Evolutionary conservation across 169 alveolate species (phyloP).

Genomic region (Eimeria tenella): DNA sequence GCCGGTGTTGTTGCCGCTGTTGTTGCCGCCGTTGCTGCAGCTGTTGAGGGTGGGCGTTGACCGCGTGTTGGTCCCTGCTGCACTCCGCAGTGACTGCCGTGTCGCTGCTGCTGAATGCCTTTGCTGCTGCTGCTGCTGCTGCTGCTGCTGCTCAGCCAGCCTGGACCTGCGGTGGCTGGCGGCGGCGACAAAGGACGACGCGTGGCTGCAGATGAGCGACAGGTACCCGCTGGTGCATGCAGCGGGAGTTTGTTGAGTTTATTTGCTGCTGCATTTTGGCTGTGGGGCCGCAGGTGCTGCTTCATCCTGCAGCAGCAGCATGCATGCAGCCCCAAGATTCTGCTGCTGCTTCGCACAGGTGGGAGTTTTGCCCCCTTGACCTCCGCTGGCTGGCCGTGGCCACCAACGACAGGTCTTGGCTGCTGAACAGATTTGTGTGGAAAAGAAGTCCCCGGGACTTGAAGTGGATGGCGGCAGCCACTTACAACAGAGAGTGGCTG

Average conservation of each 20-base stretch:
- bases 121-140: conserved; percentile 3
- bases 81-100: too few species aligned
- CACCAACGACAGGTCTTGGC: conserved; percentile 36
- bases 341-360: neutral
- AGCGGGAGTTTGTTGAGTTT: too few species aligned
- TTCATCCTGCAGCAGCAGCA: too few species aligned
- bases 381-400: conserved; percentile 68
- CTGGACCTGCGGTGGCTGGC: conserved; percentile 50
- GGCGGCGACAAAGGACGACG: conserved; percentile 27
- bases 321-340: too few species aligned
- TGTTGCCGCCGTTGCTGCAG: too few species aligned
- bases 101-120: neutral
- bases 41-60: neutral
- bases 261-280: too few species aligned
- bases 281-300: too few species aligned
- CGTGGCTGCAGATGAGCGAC: conserved; percentile 46
- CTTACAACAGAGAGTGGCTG: conserved; percentile 64
- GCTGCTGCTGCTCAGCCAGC: neutral
- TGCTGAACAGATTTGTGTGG: conserved; percentile 51
- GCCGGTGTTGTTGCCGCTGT: too few species aligned
- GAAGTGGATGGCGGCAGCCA: conserved; percentile 36
- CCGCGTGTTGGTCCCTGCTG: neutral
- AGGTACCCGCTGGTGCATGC: neutral
- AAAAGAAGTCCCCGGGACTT: conserved; percentile 49
- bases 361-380: conserved; percentile 63